A percentile compares a stretch with the other conserved stretches of the same genome.
phyloP scores from a whole-genome alignment of 306 rosid species.

The Quercus suber region DNA sequence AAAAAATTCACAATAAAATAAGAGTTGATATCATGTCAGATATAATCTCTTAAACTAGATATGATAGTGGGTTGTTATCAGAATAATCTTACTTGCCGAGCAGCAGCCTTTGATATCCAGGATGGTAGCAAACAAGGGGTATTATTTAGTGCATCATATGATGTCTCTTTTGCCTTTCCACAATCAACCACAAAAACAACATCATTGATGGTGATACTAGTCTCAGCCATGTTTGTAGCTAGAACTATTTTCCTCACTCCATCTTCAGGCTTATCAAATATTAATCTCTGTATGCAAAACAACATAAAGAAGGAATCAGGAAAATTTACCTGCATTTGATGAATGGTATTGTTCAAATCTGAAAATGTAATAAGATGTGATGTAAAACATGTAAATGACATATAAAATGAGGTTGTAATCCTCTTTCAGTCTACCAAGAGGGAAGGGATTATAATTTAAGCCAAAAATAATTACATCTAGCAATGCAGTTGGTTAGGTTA shows the following conservation, averaged over 20 bases:
- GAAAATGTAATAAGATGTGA: background rate
- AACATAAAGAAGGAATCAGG: background rate
- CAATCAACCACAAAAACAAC: slow-evolving; percentile 64
- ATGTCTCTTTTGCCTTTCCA: slow-evolving; percentile 62
- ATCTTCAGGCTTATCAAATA: slow-evolving; percentile 51
- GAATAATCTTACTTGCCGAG: slow-evolving; percentile 47
- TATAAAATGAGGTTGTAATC: background rate
- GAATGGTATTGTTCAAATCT: background rate
- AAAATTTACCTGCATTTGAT: background rate
- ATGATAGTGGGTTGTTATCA: background rate
- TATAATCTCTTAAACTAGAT: background rate
- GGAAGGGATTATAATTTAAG: background rate
- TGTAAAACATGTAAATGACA: background rate
- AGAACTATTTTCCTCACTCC: slow-evolving; percentile 59
- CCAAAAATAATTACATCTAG: background rate
- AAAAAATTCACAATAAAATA: background rate
- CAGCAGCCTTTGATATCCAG: slow-evolving; percentile 66
- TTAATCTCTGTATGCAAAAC: slow-evolving; percentile 41
- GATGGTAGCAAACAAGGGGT: slow-evolving; percentile 67
- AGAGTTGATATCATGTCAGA: background rate
- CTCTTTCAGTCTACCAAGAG: background rate
- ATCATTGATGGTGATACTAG: slow-evolving; percentile 63
- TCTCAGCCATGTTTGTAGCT: slow-evolving; percentile 68
- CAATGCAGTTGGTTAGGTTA: background rate
- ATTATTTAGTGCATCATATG: slow-evolving; percentile 67